phyloP scores from a whole-genome alignment of 139 green algal genomes.

The Bryopsis sp. region DNA sequence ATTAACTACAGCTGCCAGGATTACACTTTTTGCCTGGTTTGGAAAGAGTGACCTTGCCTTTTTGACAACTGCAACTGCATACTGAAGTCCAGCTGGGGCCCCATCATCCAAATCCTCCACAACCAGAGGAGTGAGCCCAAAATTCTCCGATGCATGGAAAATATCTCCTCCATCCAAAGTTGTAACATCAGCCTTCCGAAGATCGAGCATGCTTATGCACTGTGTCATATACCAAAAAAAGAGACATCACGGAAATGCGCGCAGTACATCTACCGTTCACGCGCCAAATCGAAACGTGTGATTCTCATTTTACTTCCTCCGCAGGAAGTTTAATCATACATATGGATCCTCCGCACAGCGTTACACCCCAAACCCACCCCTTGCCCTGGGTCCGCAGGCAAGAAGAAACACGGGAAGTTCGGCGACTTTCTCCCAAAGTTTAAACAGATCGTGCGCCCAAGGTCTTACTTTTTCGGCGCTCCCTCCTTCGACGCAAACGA shows the following conservation, averaged over 20 bases:
- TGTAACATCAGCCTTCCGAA: neutral
- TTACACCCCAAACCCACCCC: too few relatives aligned
- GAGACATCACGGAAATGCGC: too few relatives aligned
- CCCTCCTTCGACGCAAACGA: conserved; percentile 3
- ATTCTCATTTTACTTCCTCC: too few relatives aligned
- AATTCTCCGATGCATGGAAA: neutral
- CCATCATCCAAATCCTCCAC: neutral
- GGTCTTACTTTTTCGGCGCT: conserved; percentile 6
- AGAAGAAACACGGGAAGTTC: too few relatives aligned
- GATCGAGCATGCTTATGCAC: neutral
- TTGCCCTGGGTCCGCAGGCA: too few relatives aligned
- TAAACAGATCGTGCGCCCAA: too few relatives aligned
- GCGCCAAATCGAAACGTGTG: too few relatives aligned
- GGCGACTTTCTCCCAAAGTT: too few relatives aligned
- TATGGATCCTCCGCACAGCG: neutral
- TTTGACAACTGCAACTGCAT: conserved; percentile 14
- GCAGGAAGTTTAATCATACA: neutral
- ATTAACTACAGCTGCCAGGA: neutral
- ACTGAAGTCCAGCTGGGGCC: neutral
- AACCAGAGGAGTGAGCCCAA: neutral
- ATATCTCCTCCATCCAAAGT: conserved; percentile 7
- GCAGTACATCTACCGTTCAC: too few relatives aligned
- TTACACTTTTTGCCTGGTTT: too few relatives aligned
- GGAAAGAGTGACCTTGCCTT: too few relatives aligned
- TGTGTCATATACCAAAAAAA: too few relatives aligned